Evolutionary conservation across 23 red algal species (phyloP), one percentile per base, ranked within the genome.

Genomic region (Gracilaria gracilis): DNA sequence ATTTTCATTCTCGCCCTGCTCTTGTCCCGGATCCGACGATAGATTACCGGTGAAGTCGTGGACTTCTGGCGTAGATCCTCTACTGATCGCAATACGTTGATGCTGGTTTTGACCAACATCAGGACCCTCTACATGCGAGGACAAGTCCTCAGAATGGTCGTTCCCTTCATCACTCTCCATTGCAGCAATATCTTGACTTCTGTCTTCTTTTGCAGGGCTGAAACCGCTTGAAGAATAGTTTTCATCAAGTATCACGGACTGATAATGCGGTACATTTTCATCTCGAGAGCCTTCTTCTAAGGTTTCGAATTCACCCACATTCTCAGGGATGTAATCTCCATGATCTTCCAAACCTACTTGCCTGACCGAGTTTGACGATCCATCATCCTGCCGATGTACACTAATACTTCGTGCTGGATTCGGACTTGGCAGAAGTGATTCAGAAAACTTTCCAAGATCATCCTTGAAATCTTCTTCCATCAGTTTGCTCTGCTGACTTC

Each of bases 351-450:
- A 16, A 69, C 37, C 32, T 69, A 36, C 16, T 9, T 32, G 64
- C 7, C 15, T 15, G 8, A 36, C 32, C 27, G 64, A 37, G 12
- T 36, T 36, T 32, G 15, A 69, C 25, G 13, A 5, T 17, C 19
- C 64, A 69, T 69, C 64, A 36, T 13, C 64, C 37, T 69, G 29
- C 28, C 2, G 33, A 20, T 2, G 2, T 14, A 3, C 64, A 32
- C 4, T 14, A 29, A 37, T 9, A 32, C 17, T 37, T 69, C 64
- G 64, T 36, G 64, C 32, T 36, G 31, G 33, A 36, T 34, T 20
- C 15, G 64, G 64, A 51, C 72, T 77, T 49, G 72, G 72, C 72
- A 77, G 27, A 24, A 42, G 72, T 25, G 72, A 77, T 31, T 77
- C 72, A 50, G 40, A 29, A 77, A 77, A 77, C 9, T 69, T 32